Evolutionary conservation across 306 rosid species (phyloP).

Genomic region (Lathyrus oleraceus): DNA sequence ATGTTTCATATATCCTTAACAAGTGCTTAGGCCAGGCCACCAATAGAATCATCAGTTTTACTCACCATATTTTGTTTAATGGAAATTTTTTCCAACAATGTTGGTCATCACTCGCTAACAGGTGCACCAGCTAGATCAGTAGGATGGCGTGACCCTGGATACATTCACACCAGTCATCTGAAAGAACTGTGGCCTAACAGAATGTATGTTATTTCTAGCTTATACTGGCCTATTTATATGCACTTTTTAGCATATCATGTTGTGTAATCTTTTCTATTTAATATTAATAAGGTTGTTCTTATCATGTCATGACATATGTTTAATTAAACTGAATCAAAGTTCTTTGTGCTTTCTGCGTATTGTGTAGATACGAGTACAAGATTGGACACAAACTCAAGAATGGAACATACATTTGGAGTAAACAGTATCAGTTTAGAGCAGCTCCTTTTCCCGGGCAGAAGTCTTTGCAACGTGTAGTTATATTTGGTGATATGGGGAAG

Average conservation of each 20-base stretch:
- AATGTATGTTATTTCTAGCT: constrained; percentile 49
- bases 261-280: constrained; percentile 9
- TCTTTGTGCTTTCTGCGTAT: constrained; percentile 16
- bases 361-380: constrained; percentile 71
- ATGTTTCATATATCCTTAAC: not conserved
- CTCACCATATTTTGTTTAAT: not conserved
- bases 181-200: constrained; percentile 84
- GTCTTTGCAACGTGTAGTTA: constrained; percentile 72
- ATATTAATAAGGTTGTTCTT: not conserved
- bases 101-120: constrained; percentile 12
- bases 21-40: not conserved
- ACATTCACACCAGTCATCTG: constrained; percentile 74
- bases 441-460: constrained; percentile 91
- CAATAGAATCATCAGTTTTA: not conserved
- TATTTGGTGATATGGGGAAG: constrained; percentile 98
- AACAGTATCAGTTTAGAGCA: constrained; percentile 65
- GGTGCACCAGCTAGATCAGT: constrained; percentile 93
- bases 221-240: constrained; percentile 3
- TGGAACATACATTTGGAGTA: constrained; percentile 67
- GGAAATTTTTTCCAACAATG: not conserved
- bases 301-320: constrained; percentile 6
- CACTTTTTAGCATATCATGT: not conserved
- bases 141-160: constrained; percentile 97
- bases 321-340: not conserved
- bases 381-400: constrained; percentile 66